Percentiles rank a stretch among this genome's conserved stretches.
phyloP scores from a whole-genome alignment of 1,284 basidiomycete genomes.

The Ceratorhiza oryzae-sativae region DNA sequence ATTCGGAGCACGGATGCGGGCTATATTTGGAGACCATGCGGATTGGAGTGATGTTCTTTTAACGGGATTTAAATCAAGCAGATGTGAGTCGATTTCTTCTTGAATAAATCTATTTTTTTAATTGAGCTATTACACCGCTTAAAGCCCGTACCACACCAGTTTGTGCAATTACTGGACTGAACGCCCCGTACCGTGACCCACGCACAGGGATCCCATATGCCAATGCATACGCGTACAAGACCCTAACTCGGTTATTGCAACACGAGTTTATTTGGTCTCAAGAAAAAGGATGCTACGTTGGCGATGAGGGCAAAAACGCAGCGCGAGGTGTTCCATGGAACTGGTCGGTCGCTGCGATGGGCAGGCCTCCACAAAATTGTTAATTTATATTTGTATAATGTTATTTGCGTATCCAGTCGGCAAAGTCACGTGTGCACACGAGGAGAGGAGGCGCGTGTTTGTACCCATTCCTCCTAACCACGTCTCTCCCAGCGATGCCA shows the following conservation, averaged over 20 bases:
- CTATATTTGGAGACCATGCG: slow-evolving; percentile 46
- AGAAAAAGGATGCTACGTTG: slow-evolving; percentile 43
- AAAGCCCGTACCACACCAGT: slow-evolving; percentile 43
- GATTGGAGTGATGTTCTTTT: slow-evolving; percentile 48
- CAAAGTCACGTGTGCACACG: slow-evolving; percentile 29
- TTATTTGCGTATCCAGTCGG: background rate
- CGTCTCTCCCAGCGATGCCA: slow-evolving; percentile 10
- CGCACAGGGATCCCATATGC: slow-evolving; percentile 79
- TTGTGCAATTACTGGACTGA: slow-evolving; percentile 53
- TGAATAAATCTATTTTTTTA: background rate
- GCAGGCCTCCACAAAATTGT: background rate
- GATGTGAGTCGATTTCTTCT: slow-evolving; percentile 42
- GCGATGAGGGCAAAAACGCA: slow-evolving; percentile 43
- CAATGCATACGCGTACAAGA: slow-evolving; percentile 67
- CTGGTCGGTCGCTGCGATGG: slow-evolving; percentile 20
- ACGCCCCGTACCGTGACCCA: slow-evolving; percentile 71
- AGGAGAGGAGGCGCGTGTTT: slow-evolving; percentile 22
- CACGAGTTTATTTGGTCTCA: slow-evolving; percentile 69
- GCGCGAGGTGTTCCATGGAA: slow-evolving; percentile 44
- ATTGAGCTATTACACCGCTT: background rate
- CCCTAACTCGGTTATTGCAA: slow-evolving; percentile 63
- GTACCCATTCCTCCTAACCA: background rate
- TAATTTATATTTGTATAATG: slow-evolving; percentile 14
- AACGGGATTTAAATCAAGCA: slow-evolving; percentile 13
- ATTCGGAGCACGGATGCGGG: slow-evolving; percentile 36